Evolutionary conservation across 768 basidiomycete species (phyloP), one percentile per base, ranked within the genome.

Genomic region (Mycena leptocephala): DNA sequence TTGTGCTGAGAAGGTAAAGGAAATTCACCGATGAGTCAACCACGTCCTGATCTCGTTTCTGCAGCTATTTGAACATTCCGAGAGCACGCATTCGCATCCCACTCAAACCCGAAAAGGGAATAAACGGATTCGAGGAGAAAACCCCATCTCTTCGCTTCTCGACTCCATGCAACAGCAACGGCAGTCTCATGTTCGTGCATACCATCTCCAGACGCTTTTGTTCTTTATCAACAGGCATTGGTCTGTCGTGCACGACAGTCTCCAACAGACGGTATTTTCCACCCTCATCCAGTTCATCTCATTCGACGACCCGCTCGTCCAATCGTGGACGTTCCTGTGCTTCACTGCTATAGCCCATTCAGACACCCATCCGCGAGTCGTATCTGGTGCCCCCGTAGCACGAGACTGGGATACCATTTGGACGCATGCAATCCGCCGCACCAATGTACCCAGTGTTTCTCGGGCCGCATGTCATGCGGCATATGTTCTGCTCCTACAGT

Each of bases 161-260:
- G 79, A 85, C 63, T 87, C 87, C 14, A 88, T 94, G 73, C 87
- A 87, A 67, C 73, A 81, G 11, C 81, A 84, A 56, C 75, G 71
- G 22, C 76, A 83, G 4, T 81, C 82, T 39, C 84, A 79, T 77
- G 78, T 81, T 78, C 88, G 84, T 79, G 85, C 82, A 75, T 90
- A 86, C 85, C 90, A 90, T 77, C 85, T 98, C 1, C 97, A 98
- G 83, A 87, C 93, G 13, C 87, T 98, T 4, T 90, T 97, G 28
- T 98, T 99, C 86, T 88, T 98, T 81, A 90, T 97, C 75, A 92
- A 95, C 79, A 89, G 92, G 30, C 93, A 97, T 81, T 97, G 95
- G 95, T 32, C 77, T 18, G 81, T 87, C 28, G 83, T 98, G 28
- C 93, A 95, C 75, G 82, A 86, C 39, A 83, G 87, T 5, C 87